A percentile compares a stretch with the other conserved stretches of the same genome.
Conservation (phyloP, 768 basidiomycete species). For the Mycena latifolia region DNA sequence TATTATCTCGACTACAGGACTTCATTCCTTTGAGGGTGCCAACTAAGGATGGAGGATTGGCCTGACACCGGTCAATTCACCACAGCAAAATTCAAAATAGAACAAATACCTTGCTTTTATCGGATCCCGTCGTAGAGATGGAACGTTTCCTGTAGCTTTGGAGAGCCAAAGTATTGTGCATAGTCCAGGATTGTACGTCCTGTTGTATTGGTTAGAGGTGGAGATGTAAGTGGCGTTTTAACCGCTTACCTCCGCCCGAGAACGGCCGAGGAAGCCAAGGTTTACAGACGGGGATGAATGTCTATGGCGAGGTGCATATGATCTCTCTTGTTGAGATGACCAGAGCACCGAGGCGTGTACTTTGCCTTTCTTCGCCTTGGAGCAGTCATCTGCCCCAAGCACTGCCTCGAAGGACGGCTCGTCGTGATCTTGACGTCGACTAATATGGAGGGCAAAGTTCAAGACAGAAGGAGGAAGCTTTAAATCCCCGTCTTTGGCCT, state of each 20-base stretch:
- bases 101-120: background rate
- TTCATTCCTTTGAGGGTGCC: background rate
- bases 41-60: no score
- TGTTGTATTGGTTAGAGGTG: background rate
- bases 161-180: background rate
- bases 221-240: background rate
- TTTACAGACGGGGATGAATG: background rate
- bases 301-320: background rate
- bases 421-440: background rate
- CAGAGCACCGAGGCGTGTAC: background rate
- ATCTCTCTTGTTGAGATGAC: background rate
- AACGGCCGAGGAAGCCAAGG: background rate
- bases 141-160: background rate
- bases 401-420: no score
- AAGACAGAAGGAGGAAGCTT: slow-evolving; percentile 2
- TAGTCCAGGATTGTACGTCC: background rate
- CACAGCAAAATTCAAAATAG: background rate
- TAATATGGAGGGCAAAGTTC: slow-evolving; percentile 5
- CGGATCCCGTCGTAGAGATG: background rate
- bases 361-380: background rate
- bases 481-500: background rate
- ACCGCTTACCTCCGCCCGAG: slow-evolving; percentile 1
- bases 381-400: no score
- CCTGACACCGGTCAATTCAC: background rate
- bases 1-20: slow-evolving; percentile 7